Evolutionary conservation across 2,329 filamentous ascomycete species (phyloP), one percentile per base, ranked within the genome.

Genomic region (Alternaria arborescens): DNA sequence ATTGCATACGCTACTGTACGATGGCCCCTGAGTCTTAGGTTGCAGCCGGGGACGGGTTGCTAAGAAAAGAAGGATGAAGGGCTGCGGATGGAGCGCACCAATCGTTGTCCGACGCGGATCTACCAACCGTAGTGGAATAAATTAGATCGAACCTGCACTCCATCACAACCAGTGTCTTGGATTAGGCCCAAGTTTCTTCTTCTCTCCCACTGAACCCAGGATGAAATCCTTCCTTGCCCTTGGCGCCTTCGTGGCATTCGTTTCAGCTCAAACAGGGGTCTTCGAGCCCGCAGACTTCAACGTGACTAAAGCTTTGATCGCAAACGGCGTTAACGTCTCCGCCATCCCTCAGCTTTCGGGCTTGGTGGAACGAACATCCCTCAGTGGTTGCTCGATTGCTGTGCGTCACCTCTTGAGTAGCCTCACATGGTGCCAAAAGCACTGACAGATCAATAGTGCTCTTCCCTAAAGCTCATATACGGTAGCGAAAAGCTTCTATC

Each of bases 251-350:
- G 55, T 38, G 16, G 61, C 55, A 52, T 42, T 42, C 22, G 61
- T 61, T 8, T 55, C 47, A 47, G 62, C 65, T 30, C 64, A 62
- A 53, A 43, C 51, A 16, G 56, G 52, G 30, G 50, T 48, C 3
- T 69, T 71, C n/a, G 70, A 70, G 44, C 55, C 70, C 8, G 53
- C 54, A 16, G 57, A 66, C 18, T 70, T 71, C 41, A 67, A 70
- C 26, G 48, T 71, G 11, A 70, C 67, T 3, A 58, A 65, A 18
- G 67, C 69, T 5, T 58, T 75, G 24, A 46, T 67, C 11, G 44
- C 57, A 4, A 66, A 68, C 34, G 70, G 68, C 20, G 52, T 66
- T 43, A 63, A 71, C 52, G 60, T 69, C 26, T 65, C 60, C 30
- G 58, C 60, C 6, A 52, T 72, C 8, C 69, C 69, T n/a, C 59